Conservation (phyloP, 169 alveolate genomes). For the Perkinsus chesapeaki region DNA sequence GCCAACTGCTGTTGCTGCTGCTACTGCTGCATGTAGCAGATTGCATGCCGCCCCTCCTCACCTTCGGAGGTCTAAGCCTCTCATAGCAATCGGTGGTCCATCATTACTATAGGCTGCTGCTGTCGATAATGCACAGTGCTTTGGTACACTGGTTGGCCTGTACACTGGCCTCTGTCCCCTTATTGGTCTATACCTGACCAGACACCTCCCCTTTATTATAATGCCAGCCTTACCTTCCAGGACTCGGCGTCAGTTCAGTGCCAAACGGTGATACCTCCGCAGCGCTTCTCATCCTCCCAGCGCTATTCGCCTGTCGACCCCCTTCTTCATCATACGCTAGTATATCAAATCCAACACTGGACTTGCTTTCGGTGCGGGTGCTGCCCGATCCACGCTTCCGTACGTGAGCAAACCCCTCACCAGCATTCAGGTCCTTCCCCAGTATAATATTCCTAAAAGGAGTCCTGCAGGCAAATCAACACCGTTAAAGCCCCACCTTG, state of each 20-base stretch:
- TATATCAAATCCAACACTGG: neutral
- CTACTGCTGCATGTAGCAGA: too few species aligned
- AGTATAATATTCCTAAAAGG: too few species aligned
- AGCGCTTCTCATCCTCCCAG: neutral
- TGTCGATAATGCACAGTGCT: neutral
- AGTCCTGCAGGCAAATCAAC: too few species aligned
- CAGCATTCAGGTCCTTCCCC: neutral
- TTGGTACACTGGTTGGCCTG: neutral
- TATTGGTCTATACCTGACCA: neutral
- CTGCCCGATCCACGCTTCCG: neutral
- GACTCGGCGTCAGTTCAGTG: neutral
- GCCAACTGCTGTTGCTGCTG: too few species aligned
- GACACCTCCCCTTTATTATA: neutral
- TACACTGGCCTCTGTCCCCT: neutral
- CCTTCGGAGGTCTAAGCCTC: neutral
- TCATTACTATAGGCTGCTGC: neutral
- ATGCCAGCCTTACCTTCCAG: neutral
- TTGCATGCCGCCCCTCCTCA: neutral
- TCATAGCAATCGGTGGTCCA: neutral
- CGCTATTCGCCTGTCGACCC: neutral
- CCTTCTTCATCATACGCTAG: neutral
- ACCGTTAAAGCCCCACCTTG: too few species aligned
- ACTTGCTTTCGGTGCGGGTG: neutral
- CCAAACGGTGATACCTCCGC: neutral
- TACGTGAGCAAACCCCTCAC: neutral